Evolutionary conservation across 208 protist genomes (phyloP).

Genomic region (Paratrypanosoma confusum): DNA sequence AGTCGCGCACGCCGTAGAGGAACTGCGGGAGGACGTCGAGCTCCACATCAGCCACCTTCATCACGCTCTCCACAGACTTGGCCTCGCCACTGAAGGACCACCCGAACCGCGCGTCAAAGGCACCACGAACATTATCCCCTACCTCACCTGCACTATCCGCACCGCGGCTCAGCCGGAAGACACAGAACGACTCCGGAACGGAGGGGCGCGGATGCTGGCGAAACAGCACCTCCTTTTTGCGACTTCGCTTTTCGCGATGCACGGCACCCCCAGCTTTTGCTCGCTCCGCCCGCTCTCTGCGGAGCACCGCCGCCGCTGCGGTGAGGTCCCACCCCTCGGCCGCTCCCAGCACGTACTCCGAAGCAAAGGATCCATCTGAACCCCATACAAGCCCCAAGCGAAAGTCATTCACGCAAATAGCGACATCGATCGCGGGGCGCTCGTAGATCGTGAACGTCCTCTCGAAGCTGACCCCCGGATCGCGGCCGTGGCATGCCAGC

Average conservation of each 20-base stretch:
- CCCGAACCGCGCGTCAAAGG: not conserved
- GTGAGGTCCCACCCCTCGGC: constrained; percentile 7
- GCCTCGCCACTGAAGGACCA: not conserved
- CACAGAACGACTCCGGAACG: constrained; percentile 6
- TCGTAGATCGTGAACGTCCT: constrained; percentile 1
- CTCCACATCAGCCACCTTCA: constrained; percentile 9
- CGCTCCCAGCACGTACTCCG: constrained; percentile 2
- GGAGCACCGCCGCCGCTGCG: too few species aligned
- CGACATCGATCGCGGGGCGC: constrained; percentile 8
- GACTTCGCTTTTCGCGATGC: too few species aligned
- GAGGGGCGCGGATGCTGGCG: constrained; percentile 2
- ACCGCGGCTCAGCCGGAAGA: constrained; percentile 10
- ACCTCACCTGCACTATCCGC: constrained; percentile 1
- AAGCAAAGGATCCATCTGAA: constrained; percentile 4
- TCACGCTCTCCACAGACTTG: not conserved
- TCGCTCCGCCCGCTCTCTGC: too few species aligned
- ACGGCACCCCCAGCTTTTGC: too few species aligned
- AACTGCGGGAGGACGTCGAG: constrained; percentile 22
- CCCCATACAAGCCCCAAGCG: constrained; percentile 6
- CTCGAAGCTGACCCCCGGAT: not conserved
- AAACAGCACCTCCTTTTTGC: not conserved
- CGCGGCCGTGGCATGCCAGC: too few species aligned
- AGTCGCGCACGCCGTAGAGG: constrained; percentile 26
- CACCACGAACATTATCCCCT: constrained; percentile 1
- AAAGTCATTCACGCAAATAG: constrained; percentile 4